Evolutionary conservation across 192 early-diverging fungal genomes (phyloP).

Genomic region (Coemansia sp.): DNA sequence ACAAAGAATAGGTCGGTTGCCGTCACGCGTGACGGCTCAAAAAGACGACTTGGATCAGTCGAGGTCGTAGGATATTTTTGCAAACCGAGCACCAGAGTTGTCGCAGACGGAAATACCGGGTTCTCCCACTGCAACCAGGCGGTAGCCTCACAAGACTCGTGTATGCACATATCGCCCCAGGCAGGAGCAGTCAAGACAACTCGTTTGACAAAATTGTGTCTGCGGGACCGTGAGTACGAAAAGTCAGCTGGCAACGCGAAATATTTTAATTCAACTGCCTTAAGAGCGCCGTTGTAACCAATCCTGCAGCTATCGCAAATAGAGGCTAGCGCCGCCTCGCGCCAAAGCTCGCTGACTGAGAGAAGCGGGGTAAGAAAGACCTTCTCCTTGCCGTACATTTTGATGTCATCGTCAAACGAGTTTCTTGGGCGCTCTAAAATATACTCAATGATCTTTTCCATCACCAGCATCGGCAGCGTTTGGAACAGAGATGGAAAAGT

Average conservation of each 20-base stretch:
- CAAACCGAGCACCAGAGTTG: not conserved
- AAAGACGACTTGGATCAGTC: not conserved
- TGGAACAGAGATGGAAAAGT: not conserved
- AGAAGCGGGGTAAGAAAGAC: not conserved
- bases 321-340: not conserved
- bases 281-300: not conserved
- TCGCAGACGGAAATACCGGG: not conserved
- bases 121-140: not conserved
- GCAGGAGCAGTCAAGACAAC: not conserved
- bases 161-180: not conserved
- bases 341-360: not conserved
- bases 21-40: not conserved
- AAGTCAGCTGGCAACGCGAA: not conserved
- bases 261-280: not conserved
- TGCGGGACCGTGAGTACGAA: not conserved
- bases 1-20: not conserved
- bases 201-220: not conserved
- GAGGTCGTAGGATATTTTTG: not conserved
- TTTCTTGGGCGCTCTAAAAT: not conserved
- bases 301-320: not conserved
- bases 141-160: not conserved
- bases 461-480: not conserved
- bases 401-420: not conserved
- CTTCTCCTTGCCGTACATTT: not conserved
- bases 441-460: not conserved